Base-by-base conservation (phyloP, 2,329 filamentous ascomycete genomes). In the Didymella segeticola region DNA sequence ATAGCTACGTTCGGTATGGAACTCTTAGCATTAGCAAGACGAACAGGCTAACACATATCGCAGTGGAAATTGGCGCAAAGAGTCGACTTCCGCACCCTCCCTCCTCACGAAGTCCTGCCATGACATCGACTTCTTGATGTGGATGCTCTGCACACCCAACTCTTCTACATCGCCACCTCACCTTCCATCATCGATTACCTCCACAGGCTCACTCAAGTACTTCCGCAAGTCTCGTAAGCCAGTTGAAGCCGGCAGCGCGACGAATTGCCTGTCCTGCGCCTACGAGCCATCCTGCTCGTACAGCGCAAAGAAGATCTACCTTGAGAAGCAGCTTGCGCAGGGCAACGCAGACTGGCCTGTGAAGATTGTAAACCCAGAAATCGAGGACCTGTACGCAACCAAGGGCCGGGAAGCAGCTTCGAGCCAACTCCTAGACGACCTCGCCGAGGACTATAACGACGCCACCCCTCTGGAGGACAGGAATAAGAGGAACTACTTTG, bases 91-190 rank as follows among this genome's bases (percentile, higher is more conserved):
- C n/a, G 93, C 84, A 20, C 93, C 88, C 6, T 93, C 90, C 1
- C 81, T 99, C 1, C 82, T 99, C 25, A 96, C 93, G 2, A 99
- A 98, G 76, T 96, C 91, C 54, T 98, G 95, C 64, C 95, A 99
- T 68, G 95, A 99, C 65, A 90, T 99, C 43, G 95, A 99, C 70
- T 86, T 98, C 52, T 78, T 98, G 4, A 80, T 98, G 14, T 99
- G 95, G 95, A 78, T 98, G 39, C 82, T 98, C 10, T 93, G 88
- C 69, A 91, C 90, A 1, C 90, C 91, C 0, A 74, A 82, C 0
- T 68, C 79, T 1, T 63, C 70, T 76, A 66, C 67, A 23, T 58
- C 72, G 5, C 73, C 79, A 12, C 83, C 89, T 0, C 93, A 97
- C 72, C 79, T 93, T 0, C 93, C 93, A 0, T 82, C 85, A 5